A percentile compares a stretch with the other conserved stretches of the same genome.
Conservation (phyloP, 345 rosid species). For the Arabidopsis thaliana region TAIR10.1 NC_003071.7:18736001-18736500, state of each 20-base stretch:
- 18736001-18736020: background rate
- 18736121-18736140: background rate
- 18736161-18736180: background rate
- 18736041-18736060: slow-evolving; percentile 2
- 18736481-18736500: background rate
- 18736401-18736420: slow-evolving; percentile 46
- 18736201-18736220: slow-evolving; percentile 34
- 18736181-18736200: slow-evolving; percentile 43
- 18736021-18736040: background rate
- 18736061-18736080: background rate
- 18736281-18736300: slow-evolving; percentile 42
- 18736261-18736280: slow-evolving; percentile 45
- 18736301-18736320: slow-evolving; percentile 44
- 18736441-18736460: slow-evolving; percentile 26
- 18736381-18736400: slow-evolving; percentile 39
- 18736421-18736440: slow-evolving; percentile 37
- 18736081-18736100: background rate
- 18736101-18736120: slow-evolving; percentile 12
- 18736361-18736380: slow-evolving; percentile 52
- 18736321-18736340: slow-evolving; percentile 33
- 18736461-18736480: slow-evolving; percentile 36
- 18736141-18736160: slow-evolving; percentile 35
- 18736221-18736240: slow-evolving; percentile 38
- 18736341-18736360: slow-evolving; percentile 50
- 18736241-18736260: slow-evolving; percentile 50